These are phyloP conservation scores for Claviceps fusiformis DNA, from an alignment of 2,329 filamentous ascomycete species.

Conservation along the genomic window DNA sequence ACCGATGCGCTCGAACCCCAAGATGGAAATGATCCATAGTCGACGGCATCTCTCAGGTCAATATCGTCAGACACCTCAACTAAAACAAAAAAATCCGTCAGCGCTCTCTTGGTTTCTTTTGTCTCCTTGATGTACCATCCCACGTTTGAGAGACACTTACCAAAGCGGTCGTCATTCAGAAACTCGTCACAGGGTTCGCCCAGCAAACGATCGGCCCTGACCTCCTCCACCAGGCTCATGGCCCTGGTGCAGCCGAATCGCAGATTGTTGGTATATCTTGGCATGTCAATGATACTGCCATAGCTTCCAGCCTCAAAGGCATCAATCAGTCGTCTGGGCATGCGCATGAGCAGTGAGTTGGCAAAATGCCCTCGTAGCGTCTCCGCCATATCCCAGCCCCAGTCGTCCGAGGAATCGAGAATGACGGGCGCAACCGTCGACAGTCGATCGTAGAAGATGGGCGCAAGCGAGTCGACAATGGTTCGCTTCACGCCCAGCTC, in stretches of 20 bases:
- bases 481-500: constrained; percentile 41
- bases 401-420: constrained; percentile 19
- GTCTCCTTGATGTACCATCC: too few relatives aligned
- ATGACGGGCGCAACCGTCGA: constrained; percentile 34
- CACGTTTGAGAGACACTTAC: too few relatives aligned
- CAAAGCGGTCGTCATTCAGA: constrained; percentile 29
- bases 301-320: constrained; percentile 38
- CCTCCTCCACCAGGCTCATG: constrained; percentile 38
- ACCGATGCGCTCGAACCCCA: constrained; percentile 25
- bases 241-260: constrained; percentile 36
- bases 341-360: constrained; percentile 31
- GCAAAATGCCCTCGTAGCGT: constrained; percentile 32
- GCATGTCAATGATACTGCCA: constrained; percentile 34
- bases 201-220: constrained; percentile 30
- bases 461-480: constrained; percentile 41
- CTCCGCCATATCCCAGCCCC: constrained; percentile 24
- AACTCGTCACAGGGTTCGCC: constrained; percentile 27
- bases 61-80: constrained; percentile 27
- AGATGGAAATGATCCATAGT: constrained; percentile 38
- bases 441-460: constrained; percentile 41
- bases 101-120: not conserved
- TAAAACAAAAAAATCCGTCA: constrained; percentile 10
- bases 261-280: constrained; percentile 28
- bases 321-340: constrained; percentile 28
- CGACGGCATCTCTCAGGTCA: constrained; percentile 29